These are phyloP conservation scores for Bruguiera hainesii DNA, from an alignment of 441 rosid genomes.

Conservation along the genomic window DNA sequence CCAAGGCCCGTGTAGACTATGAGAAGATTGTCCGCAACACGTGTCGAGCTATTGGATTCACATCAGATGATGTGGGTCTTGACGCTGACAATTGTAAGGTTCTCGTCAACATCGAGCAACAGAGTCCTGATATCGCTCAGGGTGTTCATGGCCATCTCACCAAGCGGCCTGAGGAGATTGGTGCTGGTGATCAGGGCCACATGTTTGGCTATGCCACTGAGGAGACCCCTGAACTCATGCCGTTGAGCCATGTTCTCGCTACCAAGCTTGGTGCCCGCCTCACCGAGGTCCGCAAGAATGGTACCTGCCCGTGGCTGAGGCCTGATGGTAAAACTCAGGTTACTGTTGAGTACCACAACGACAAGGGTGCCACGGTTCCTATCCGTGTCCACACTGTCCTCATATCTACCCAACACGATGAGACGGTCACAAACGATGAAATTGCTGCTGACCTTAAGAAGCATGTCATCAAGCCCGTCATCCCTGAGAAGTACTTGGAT, in stretches of 20 bases:
- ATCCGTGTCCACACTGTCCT: conserved; percentile 51
- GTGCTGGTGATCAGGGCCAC: conserved; percentile 56
- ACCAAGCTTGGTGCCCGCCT: conserved; percentile 54
- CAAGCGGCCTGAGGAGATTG: conserved; percentile 50
- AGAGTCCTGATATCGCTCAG: conserved; percentile 55
- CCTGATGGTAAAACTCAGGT: conserved; percentile 59
- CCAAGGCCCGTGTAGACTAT: conserved; percentile 52
- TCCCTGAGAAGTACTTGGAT: conserved; percentile 50
- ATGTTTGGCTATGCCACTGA: conserved; percentile 56
- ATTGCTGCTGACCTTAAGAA: conserved; percentile 52
- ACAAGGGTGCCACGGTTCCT: conserved; percentile 48
- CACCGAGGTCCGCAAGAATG: conserved; percentile 48
- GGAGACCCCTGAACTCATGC: conserved; percentile 49
- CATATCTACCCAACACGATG: conserved; percentile 53
- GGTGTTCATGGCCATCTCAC: conserved; percentile 56
- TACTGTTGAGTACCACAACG: conserved; percentile 51
- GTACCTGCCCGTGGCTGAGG: conserved; percentile 46
- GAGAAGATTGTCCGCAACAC: conserved; percentile 54
- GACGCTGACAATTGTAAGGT: conserved; percentile 59
- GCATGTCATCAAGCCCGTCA: conserved; percentile 47
- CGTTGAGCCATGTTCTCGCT: conserved; percentile 51
- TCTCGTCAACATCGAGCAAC: conserved; percentile 55
- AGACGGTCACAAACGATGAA: conserved; percentile 49
- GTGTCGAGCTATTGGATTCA: conserved; percentile 42
- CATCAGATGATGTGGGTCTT: conserved; percentile 48